Base-by-base conservation (phyloP, 2,329 filamentous ascomycete genomes). In the Cercospora sesami region DNA sequence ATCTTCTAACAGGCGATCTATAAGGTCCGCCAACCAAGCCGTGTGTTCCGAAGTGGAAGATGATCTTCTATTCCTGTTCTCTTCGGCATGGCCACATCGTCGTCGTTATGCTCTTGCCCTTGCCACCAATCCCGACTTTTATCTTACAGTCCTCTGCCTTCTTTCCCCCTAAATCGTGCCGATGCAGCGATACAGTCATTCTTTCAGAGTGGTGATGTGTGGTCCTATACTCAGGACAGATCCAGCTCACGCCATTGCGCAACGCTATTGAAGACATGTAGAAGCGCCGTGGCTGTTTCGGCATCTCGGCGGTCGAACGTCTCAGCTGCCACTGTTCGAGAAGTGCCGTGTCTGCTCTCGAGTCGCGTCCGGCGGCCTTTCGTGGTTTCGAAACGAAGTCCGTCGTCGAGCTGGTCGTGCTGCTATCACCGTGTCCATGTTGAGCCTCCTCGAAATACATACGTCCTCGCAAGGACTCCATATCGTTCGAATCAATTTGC, bases 161-260 rank as follows among this genome's bases (percentile, higher is more conserved):
- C 16, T 55, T 9, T 23, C 3, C 5, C 45, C 21, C 5, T 55
- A 4, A n/a, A 59, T 30, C 31, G 55, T 36, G 55, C 18, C 30
- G 28, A 28, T 21, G 8, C 4, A 21, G 8, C n/a, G 28, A n/a
- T 31, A 21, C 28, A 36, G 5, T 21, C n/a, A 16, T 23, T 36
- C n/a, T 10, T 59, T 31, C 18, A 59, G 55, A 59, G 55, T 59
- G 55, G 55, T 59, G 55, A 59, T 59, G 9, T 59, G 28, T 33
- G n/a, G 7, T 31, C 30, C 16, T n/a, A 14, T 36, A n/a, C 55
- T 16, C 28, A 36, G 16, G 28, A 23, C 12, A 16, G 12, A 26
- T 55, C 4, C 48, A 55, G 23, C 48, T 55, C 48, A 28, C 26
- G 23, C 48, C 23, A n/a, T 12, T 26, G 48, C 21, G 48, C 48